Conservation (phyloP, 1,139 yeast genomes). For the Hyphopichia pseudoburtonii region DNA sequence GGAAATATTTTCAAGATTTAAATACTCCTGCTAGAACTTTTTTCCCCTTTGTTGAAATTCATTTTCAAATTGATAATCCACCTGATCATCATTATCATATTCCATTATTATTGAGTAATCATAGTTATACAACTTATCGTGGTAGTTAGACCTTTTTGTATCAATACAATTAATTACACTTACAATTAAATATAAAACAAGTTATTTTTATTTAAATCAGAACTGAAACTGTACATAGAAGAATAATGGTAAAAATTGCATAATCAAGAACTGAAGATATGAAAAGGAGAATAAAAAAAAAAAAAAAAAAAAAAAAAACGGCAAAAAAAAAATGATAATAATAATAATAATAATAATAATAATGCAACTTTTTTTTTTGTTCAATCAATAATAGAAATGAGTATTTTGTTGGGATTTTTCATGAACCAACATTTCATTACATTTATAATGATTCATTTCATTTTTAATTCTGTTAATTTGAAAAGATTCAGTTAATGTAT, state of each 20-base stretch:
- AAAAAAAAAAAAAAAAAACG: not conserved
- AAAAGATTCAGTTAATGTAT: constrained; percentile 45
- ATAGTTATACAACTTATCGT: constrained; percentile 85
- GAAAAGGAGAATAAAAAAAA: constrained; percentile 1
- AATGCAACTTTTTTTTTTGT: not conserved
- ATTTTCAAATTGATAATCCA: constrained; percentile 61
- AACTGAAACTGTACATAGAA: not conserved
- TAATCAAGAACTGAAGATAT: not conserved
- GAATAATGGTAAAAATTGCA: not conserved
- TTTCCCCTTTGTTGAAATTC: constrained; percentile 82
- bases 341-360: not conserved
- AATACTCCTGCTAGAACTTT: constrained; percentile 47
- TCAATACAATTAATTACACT: too few relatives aligned
- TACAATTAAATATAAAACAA: too few relatives aligned
- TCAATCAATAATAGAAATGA: constrained; percentile 46
- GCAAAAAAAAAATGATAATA: not conserved
- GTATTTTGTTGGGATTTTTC: constrained; percentile 51
- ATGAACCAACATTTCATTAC: constrained; percentile 57
- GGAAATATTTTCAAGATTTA: constrained; percentile 53
- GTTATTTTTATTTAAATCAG: too few relatives aligned
- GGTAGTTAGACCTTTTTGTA: constrained; percentile 50
- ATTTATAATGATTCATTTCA: constrained; percentile 52
- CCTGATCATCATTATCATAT: constrained; percentile 84
- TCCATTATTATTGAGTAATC: constrained; percentile 77
- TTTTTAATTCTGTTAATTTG: constrained; percentile 49